phyloP scores from a whole-genome alignment of 768 basidiomycete species.

The Lentinula sp. region DNA sequence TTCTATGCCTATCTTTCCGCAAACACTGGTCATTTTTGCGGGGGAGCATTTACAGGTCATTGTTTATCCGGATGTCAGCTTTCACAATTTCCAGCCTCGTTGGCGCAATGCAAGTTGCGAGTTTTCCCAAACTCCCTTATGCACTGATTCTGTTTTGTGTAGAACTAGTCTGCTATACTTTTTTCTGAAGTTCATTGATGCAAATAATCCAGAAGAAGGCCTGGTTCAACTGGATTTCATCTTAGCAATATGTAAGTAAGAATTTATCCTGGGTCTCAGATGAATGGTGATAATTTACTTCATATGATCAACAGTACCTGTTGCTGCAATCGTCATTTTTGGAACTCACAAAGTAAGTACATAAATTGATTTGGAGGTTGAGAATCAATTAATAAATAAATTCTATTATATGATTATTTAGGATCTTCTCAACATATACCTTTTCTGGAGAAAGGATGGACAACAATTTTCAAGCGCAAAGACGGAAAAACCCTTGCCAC shows the following conservation, averaged over 20 bases:
- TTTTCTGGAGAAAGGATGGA: constrained; percentile 1
- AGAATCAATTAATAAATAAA: not conserved
- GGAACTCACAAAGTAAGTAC: constrained; percentile 2
- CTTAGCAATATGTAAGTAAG: not conserved
- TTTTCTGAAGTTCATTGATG: not conserved
- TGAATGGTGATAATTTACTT: not conserved
- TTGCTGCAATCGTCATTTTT: not conserved
- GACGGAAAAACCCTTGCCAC: not conserved
- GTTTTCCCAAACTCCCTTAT: not conserved
- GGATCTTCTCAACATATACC: not conserved
- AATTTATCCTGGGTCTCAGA: no score
- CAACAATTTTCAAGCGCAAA: not conserved
- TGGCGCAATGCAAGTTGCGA: not conserved
- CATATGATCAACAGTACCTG: not conserved
- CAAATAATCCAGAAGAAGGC: not conserved
- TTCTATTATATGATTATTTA: not conserved
- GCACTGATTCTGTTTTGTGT: not conserved
- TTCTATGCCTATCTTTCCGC: not conserved
- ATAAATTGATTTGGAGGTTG: not conserved
- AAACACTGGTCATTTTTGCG: not conserved
- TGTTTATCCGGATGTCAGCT: constrained; percentile 1
- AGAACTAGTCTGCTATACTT: not conserved
- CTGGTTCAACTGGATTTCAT: not conserved
- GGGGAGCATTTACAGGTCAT: not conserved
- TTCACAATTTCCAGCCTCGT: not conserved